Evolutionary conservation across 2,329 filamentous ascomycete species (phyloP).

Genomic region (Apiospora aurea): DNA sequence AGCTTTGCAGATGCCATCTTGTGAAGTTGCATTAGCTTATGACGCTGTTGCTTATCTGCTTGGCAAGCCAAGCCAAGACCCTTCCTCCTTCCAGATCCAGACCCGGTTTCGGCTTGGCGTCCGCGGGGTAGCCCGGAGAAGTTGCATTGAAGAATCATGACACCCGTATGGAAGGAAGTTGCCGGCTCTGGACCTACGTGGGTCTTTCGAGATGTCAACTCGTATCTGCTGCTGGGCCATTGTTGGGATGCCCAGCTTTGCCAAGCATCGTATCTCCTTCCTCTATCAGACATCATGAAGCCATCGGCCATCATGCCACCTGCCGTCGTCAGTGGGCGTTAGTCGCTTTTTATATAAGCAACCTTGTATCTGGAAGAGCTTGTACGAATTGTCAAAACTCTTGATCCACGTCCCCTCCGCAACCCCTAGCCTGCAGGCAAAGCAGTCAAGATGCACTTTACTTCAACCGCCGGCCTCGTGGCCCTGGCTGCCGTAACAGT

Average conservation of each 20-base stretch:
- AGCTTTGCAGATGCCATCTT: no score
- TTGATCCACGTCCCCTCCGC: no score
- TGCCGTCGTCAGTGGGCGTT: neutral
- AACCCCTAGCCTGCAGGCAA: neutral
- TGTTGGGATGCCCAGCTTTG: neutral
- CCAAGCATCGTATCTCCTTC: constrained; percentile 18
- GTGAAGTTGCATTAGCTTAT: neutral
- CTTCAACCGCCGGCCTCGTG: neutral
- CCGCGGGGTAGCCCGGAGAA: neutral
- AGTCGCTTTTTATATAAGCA: no score
- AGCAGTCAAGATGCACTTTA: neutral
- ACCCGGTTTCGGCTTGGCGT: neutral
- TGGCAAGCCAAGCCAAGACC: neutral
- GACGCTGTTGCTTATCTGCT: neutral
- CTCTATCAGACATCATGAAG: neutral
- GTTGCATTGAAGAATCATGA: neutral
- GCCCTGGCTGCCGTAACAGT: neutral
- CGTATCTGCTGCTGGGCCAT: neutral
- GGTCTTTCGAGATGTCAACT: neutral
- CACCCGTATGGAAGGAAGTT: neutral
- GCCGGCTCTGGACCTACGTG: neutral
- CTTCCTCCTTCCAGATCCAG: constrained; percentile 8
- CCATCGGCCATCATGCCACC: no score
- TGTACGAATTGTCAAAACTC: no score
- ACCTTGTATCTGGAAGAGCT: no score